These are phyloP conservation scores for Cucurbita argyrosperma DNA, from an alignment of 306 rosid genomes.

Conservation along the genomic window DNA sequence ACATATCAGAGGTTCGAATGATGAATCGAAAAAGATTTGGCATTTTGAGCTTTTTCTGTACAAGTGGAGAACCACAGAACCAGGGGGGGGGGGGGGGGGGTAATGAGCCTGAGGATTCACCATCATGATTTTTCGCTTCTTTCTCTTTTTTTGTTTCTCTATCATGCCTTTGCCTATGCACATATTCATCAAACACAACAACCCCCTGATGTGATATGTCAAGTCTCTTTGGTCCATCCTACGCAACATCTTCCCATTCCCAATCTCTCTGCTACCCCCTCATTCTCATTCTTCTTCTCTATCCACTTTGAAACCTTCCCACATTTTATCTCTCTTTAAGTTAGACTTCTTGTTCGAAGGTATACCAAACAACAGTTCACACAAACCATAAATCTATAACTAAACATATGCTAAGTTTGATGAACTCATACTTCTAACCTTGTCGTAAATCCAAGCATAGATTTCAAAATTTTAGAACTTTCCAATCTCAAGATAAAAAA, in stretches of 20 bases:
- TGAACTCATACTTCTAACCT: not conserved
- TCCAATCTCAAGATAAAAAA: not conserved
- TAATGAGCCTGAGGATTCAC: not conserved
- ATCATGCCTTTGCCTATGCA: not conserved
- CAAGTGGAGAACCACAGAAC: not conserved
- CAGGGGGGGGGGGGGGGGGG: not conserved
- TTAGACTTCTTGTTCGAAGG: too few species aligned
- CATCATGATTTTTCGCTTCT: not conserved
- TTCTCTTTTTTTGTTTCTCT: not conserved
- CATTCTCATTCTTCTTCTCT: not conserved
- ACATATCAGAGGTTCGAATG: slow-evolving; percentile 8
- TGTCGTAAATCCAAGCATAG: not conserved
- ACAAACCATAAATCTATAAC: not conserved
- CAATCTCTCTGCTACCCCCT: not conserved
- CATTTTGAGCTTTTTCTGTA: not conserved
- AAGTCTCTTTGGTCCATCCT: slow-evolving; percentile 1
- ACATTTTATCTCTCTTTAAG: too few species aligned
- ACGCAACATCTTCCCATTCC: slow-evolving; percentile 1
- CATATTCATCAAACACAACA: slow-evolving; percentile 1
- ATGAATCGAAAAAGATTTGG: slow-evolving; percentile 2
- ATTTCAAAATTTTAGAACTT: not conserved
- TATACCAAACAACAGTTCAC: not conserved
- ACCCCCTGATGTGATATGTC: slow-evolving; percentile 5
- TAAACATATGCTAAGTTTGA: not conserved
- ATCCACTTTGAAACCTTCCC: not conserved